phyloP scores from a whole-genome alignment of 2,329 filamentous ascomycete species.

The Penicillium sp. region DNA sequence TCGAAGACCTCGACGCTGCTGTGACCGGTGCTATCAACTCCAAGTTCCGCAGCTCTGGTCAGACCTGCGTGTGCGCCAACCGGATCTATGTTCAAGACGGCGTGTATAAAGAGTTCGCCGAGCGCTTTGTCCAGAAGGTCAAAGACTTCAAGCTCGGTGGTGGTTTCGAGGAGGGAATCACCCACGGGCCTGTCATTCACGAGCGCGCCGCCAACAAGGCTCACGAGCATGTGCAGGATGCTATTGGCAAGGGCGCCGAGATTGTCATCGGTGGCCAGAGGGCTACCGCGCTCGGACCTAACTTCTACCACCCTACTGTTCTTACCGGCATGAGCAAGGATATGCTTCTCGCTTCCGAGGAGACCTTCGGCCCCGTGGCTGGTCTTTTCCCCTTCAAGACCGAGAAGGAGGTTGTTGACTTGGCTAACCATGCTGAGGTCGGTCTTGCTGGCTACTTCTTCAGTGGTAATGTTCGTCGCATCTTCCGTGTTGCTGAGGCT shows the following conservation, averaged over 20 bases:
- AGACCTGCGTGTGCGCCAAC: conserved; percentile 83
- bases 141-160: conserved; percentile 41
- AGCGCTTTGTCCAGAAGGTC: conserved; percentile 48
- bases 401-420: conserved; percentile 74
- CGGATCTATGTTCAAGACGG: conserved; percentile 47
- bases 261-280: conserved; percentile 66
- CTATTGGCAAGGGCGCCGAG: conserved; percentile 65
- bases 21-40: conserved; percentile 72
- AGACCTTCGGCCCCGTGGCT: conserved; percentile 92
- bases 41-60: conserved; percentile 90
- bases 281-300: conserved; percentile 63
- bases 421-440: conserved; percentile 75
- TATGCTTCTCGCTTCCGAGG: conserved; percentile 77
- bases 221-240: conserved; percentile 69
- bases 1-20: conserved; percentile 71
- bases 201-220: conserved; percentile 72
- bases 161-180: conserved; percentile 40
- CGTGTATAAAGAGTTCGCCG: conserved; percentile 47
- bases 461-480: conserved; percentile 52
- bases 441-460: conserved; percentile 94
- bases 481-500: conserved; percentile 54
- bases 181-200: conserved; percentile 56
- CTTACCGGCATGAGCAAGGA: conserved; percentile 75
- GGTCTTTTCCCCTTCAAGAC: conserved; percentile 81
- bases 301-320: conserved; percentile 86